A percentile compares a stretch with the other conserved stretches of the same genome.
Evolutionary conservation across 495 filamentous ascomycete species (phyloP).

Genomic region (Trichoderma parareesei): DNA sequence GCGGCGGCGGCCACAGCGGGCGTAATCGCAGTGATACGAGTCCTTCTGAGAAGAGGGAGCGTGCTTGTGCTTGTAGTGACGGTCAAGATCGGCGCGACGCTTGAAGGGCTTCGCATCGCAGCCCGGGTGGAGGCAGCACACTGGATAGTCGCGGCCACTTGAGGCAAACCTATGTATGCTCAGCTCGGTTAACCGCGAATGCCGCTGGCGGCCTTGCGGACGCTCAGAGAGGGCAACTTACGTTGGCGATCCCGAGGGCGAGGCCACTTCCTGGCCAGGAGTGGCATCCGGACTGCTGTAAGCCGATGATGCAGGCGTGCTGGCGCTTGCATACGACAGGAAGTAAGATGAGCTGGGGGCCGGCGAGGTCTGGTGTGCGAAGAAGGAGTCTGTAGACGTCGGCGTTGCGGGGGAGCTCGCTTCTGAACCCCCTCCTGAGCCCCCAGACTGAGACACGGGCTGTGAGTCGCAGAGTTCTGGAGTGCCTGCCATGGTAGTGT

Average conservation of each 20-base stretch:
- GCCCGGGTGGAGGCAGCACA: constrained; percentile 22
- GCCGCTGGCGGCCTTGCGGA: not conserved
- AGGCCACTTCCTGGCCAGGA: not conserved
- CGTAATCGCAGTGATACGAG: constrained; percentile 34
- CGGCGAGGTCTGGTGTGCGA: constrained; percentile 1
- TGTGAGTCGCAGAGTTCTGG: constrained; percentile 3
- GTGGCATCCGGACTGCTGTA: constrained; percentile 4
- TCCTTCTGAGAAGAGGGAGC: constrained; percentile 25
- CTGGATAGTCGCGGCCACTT: constrained; percentile 8
- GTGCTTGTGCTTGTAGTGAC: constrained; percentile 37
- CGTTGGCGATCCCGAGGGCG: not conserved
- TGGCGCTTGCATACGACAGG: not conserved
- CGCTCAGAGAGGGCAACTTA: not conserved
- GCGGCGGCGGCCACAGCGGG: constrained; percentile 27
- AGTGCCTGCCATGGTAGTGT: not conserved
- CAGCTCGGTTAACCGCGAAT: not conserved
- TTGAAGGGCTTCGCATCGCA: constrained; percentile 31
- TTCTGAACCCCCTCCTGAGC: not conserved
- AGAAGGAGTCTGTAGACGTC: not conserved
- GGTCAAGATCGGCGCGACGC: constrained; percentile 40
- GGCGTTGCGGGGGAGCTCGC: constrained; percentile 6
- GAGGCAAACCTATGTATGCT: not conserved
- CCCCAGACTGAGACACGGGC: constrained; percentile 1
- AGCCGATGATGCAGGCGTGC: constrained; percentile 2
- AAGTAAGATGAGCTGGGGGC: not conserved